Percentiles rank a stretch among this genome's conserved stretches.
phyloP scores from a whole-genome alignment of 495 filamentous ascomycete species.

The Penicillium maclennaniae region DNA sequence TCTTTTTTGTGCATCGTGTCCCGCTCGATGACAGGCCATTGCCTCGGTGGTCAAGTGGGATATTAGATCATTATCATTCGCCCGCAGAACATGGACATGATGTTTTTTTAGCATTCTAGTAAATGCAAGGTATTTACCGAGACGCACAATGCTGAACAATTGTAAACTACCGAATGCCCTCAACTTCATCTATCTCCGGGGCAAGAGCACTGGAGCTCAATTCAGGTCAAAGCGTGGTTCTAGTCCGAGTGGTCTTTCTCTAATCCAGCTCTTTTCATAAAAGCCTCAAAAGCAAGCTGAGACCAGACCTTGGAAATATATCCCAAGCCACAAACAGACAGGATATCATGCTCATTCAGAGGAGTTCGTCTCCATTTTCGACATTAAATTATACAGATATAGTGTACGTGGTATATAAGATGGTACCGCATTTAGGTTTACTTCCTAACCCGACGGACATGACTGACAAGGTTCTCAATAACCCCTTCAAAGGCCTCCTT shows the following conservation, averaged over 20 bases:
- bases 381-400: slow-evolving; percentile 27
- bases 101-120: too few species aligned
- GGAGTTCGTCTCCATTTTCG: slow-evolving; percentile 7
- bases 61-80: too few species aligned
- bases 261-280: not conserved
- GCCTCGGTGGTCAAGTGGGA: too few species aligned
- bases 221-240: not conserved
- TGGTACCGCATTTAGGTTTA: slow-evolving; percentile 12
- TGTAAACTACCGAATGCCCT: not conserved
- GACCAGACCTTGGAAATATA: not conserved
- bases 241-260: not conserved
- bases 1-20: not conserved
- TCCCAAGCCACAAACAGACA: not conserved
- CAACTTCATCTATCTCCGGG: not conserved
- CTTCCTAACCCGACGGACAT: slow-evolving; percentile 84
- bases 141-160: too few species aligned
- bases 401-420: slow-evolving; percentile 4
- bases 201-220: too few species aligned
- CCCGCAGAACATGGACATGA: too few species aligned
- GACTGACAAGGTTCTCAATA: slow-evolving; percentile 95
- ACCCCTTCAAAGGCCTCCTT: slow-evolving; percentile 96
- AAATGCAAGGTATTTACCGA: too few species aligned
- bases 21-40: not conserved
- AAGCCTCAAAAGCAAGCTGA: not conserved
- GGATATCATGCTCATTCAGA: slow-evolving; percentile 8